Conservation (phyloP, 1,139 yeast genomes). For the Ashbya aceris region DNA sequence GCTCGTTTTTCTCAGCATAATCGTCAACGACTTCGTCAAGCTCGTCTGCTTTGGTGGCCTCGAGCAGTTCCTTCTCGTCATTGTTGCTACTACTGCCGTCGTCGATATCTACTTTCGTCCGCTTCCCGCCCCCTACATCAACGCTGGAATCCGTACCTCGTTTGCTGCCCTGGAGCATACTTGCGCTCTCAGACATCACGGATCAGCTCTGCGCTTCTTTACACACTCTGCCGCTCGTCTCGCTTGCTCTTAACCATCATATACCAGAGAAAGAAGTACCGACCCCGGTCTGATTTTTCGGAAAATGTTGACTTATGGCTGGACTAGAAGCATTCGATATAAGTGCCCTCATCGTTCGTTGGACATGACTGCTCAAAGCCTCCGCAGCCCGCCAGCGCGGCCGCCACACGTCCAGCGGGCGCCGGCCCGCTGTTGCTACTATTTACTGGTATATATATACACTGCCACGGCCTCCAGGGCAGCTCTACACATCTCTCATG, state of each 20-base stretch:
- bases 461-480: no score
- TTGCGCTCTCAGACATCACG: conserved; percentile 1
- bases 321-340: no score
- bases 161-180: background rate
- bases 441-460: no score
- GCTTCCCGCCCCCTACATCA: conserved; percentile 3
- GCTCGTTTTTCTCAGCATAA: conserved; percentile 6
- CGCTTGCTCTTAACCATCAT: background rate
- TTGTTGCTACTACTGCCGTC: conserved; percentile 4
- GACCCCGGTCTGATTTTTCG: no score
- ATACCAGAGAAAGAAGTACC: background rate
- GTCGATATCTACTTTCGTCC: conserved; percentile 8
- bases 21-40: conserved; percentile 14
- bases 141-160: background rate
- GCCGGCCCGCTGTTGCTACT: no score
- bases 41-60: conserved; percentile 10
- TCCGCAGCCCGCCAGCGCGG: no score
- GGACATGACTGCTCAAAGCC: no score
- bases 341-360: no score
- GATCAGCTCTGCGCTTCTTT: no score
- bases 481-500: background rate
- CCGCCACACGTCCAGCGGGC: no score
- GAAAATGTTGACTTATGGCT: no score
- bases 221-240: no score
- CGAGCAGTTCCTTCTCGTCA: conserved; percentile 8